Evolutionary conservation across 805 yeast species (phyloP).

Genomic region (Metschnikowia bowlesiae): DNA sequence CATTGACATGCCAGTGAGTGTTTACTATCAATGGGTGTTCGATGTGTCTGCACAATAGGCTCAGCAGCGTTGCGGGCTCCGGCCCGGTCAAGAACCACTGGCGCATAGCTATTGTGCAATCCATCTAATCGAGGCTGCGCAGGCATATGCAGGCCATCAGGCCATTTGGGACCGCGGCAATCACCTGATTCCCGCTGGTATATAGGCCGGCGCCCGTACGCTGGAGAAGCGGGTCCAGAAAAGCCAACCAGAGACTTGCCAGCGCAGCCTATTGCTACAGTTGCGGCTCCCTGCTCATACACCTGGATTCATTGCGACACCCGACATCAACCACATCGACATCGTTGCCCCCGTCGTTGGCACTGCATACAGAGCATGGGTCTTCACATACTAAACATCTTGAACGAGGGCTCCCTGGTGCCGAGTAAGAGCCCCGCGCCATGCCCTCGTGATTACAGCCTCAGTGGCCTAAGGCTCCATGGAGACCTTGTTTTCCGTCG

Average conservation of each 20-base stretch:
- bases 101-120: background rate
- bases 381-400: background rate
- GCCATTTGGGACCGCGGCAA: background rate
- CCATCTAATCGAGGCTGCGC: background rate
- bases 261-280: no score
- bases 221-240: background rate
- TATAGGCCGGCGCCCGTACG: background rate
- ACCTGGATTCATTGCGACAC: no score
- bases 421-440: background rate
- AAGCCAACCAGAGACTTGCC: background rate
- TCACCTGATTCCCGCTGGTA: conserved; percentile 1
- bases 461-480: conserved; percentile 52
- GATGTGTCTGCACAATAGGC: no score
- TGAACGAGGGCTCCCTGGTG: background rate
- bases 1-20: no score
- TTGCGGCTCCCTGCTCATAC: no score
- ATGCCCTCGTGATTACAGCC: background rate
- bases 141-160: background rate
- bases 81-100: background rate
- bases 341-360: background rate
- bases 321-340: background rate
- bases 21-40: no score
- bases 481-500: conserved; percentile 46
- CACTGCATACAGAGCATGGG: background rate
- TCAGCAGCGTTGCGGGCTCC: background rate